Conservation (phyloP, 1,139 yeast genomes). For the Yarrowia galli region DNA sequence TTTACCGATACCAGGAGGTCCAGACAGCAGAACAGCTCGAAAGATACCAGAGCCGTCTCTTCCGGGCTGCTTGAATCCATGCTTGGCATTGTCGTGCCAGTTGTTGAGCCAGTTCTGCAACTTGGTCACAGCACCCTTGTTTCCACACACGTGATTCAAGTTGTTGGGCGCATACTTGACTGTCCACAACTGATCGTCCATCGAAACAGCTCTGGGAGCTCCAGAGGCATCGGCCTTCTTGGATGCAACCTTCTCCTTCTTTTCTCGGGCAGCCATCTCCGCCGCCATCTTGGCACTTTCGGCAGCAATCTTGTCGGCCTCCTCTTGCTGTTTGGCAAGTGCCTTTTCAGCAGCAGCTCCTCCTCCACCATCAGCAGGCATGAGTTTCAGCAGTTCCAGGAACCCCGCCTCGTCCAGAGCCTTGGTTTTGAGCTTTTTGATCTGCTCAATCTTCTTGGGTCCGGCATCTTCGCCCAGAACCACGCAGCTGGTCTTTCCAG, state of each 20-base stretch:
- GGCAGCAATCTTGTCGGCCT: slow-evolving; percentile 62
- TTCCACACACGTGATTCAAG: slow-evolving; percentile 85
- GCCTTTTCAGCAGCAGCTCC: slow-evolving; percentile 81
- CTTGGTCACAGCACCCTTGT: slow-evolving; percentile 74
- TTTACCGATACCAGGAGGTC: slow-evolving; percentile 97
- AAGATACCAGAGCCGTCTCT: slow-evolving; percentile 66
- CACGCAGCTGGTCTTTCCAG: slow-evolving; percentile 84
- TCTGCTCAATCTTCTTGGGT: slow-evolving; percentile 88
- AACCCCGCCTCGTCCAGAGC: slow-evolving; percentile 91
- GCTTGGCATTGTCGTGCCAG: slow-evolving; percentile 70
- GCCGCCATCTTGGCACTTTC: slow-evolving; percentile 56
- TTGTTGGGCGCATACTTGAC: slow-evolving; percentile 87
- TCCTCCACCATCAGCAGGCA: slow-evolving; percentile 94
- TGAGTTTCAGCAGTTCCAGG: slow-evolving; percentile 67
- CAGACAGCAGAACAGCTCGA: slow-evolving; percentile 86
- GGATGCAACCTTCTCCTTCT: slow-evolving; percentile 43
- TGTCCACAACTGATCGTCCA: slow-evolving; percentile 70
- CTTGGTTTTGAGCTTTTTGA: slow-evolving; percentile 73
- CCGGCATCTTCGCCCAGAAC: slow-evolving; percentile 98
- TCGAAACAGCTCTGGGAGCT: slow-evolving; percentile 41
- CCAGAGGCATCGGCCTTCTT: slow-evolving; percentile 37
- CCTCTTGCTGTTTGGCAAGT: slow-evolving; percentile 68
- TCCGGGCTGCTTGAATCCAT: slow-evolving; percentile 64
- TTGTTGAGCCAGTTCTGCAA: slow-evolving; percentile 75
- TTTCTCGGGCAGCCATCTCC: slow-evolving; percentile 48